Base-by-base conservation (phyloP, 1,139 yeast genomes). In the Hanseniaspora sp. region DNA sequence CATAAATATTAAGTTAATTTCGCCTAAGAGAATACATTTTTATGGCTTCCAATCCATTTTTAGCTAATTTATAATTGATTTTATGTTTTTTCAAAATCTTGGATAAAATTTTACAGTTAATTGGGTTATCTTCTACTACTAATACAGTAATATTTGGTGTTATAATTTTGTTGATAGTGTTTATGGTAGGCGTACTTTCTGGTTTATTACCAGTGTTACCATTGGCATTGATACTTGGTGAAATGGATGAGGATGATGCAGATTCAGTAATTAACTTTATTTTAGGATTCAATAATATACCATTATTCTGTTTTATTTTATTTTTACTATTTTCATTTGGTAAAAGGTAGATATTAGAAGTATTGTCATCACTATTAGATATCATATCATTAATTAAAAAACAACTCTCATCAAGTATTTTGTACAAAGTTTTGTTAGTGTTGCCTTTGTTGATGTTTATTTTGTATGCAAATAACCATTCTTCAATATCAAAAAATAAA, bases 101-200 rank as follows among this genome's bases (percentile, higher is more conserved):
- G 33, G 92, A 95, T 64, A 92, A 74, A 75, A 92, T 90, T 49
- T 87, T 86, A 70, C 87, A 95, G 69, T 92, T 92, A 63, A 92
- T 90, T 48, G 92, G 84, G 67, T 92, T 92, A 73, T 92, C 98
- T 67, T 92, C 98, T 7, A 94, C 98, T 38, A 92, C 92, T 55
- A 92, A 71, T 3, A 92, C 96, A 41, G 88, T 86, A 53, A 92
- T 83, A 57, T 88, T 86, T 0, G 96, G 96, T 33, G 72, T 62
- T 34, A 72, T 46, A n/a, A 29, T 29, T 23, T 52, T 56, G 30
- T 56, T 55, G 5, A 53, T 46, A 7, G 38, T 46, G 4, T 34
- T 42, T 29, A 46, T 35, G 1, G 55, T 46, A 3, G 51, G 54
- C 8, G 30, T 23, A 28, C n/a, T 38, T 15, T 40, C 37, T 43